These are phyloP conservation scores for Begonia peltatifolia DNA, from an alignment of 306 rosid genomes.

Conservation along the genomic window DNA sequence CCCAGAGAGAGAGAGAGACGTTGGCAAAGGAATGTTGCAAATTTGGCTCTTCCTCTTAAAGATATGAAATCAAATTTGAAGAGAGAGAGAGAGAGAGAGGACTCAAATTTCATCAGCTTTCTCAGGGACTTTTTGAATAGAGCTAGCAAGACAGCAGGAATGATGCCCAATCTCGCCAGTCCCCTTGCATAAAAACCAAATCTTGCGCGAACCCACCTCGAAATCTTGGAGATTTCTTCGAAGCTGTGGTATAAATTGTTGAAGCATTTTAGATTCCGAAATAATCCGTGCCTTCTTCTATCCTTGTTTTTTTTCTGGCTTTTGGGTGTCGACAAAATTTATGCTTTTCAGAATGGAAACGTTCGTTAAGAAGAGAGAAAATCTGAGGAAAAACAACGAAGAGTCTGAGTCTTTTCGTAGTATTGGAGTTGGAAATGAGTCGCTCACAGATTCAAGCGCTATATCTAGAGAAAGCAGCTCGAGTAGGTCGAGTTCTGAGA, in stretches of 20 bases:
- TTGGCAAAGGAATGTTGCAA: slow-evolving; percentile 22
- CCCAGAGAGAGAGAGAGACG: slow-evolving; percentile 41
- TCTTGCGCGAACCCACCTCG: slow-evolving; percentile 12
- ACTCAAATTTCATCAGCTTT: slow-evolving; percentile 4
- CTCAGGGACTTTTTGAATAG: background rate
- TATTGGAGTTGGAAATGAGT: slow-evolving; percentile 23
- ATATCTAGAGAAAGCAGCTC: slow-evolving; percentile 46
- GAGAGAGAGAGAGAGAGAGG: slow-evolving; percentile 8
- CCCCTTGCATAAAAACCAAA: background rate
- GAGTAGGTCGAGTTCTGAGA: slow-evolving; percentile 41
- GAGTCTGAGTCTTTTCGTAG: slow-evolving; percentile 21
- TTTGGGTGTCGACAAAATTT: slow-evolving; percentile 23
- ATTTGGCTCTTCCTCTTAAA: slow-evolving; percentile 16
- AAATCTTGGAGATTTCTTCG: slow-evolving; percentile 1
- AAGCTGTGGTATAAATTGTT: slow-evolving; percentile 13
- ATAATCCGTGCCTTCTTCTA: slow-evolving; percentile 14
- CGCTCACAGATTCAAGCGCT: slow-evolving; percentile 41
- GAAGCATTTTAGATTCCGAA: slow-evolving; percentile 8
- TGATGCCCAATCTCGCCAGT: slow-evolving; percentile 6
- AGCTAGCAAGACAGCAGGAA: slow-evolving; percentile 12
- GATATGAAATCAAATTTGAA: slow-evolving; percentile 31
- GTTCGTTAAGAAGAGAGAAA: slow-evolving; percentile 25
- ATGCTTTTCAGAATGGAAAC: slow-evolving; percentile 37
- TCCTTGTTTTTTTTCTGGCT: slow-evolving; percentile 6
- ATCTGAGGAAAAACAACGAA: slow-evolving; percentile 20